These are phyloP conservation scores for Rhodotorula sp. DNA, from an alignment of 1,284 basidiomycete species.

Conservation along the genomic window DNA sequence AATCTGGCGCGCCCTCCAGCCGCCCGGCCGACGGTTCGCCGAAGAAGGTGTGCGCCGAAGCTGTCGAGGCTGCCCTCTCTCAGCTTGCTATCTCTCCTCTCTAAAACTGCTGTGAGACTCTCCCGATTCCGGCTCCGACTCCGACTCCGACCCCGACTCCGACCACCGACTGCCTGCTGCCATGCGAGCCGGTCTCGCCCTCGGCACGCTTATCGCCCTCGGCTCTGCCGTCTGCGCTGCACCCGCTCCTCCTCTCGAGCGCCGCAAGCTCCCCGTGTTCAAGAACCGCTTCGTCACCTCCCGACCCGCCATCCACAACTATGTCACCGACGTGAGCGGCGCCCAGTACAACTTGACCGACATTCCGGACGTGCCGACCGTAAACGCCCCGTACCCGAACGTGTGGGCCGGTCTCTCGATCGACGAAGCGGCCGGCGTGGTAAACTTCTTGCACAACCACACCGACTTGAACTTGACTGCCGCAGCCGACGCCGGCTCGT, in stretches of 20 bases:
- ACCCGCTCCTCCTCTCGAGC: background rate
- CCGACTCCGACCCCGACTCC: background rate
- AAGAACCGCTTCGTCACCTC: slow-evolving; percentile 4
- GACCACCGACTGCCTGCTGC: background rate
- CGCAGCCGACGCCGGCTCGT: slow-evolving; percentile 42
- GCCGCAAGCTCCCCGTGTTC: slow-evolving; percentile 3
- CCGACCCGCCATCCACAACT: background rate
- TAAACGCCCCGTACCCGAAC: slow-evolving; percentile 45
- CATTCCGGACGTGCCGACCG: slow-evolving; percentile 1
- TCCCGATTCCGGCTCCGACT: background rate
- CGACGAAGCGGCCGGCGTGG: slow-evolving; percentile 47
- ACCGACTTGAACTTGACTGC: slow-evolving; percentile 47
- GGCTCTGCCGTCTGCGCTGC: background rate
- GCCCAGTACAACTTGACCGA: slow-evolving; percentile 4
- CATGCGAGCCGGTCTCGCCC: background rate
- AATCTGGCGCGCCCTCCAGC: no score
- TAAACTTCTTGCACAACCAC: slow-evolving; percentile 44
- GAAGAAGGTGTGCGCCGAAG: no score
- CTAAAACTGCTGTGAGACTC: no score
- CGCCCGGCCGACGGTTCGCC: no score
- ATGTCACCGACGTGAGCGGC: background rate
- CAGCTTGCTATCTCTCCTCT: no score
- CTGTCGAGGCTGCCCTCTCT: no score
- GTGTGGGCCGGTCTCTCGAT: slow-evolving; percentile 44
- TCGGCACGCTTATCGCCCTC: slow-evolving; percentile 1